Conservation (phyloP, 2,329 filamentous ascomycete species). For the Curvularia spicifera region DNA sequence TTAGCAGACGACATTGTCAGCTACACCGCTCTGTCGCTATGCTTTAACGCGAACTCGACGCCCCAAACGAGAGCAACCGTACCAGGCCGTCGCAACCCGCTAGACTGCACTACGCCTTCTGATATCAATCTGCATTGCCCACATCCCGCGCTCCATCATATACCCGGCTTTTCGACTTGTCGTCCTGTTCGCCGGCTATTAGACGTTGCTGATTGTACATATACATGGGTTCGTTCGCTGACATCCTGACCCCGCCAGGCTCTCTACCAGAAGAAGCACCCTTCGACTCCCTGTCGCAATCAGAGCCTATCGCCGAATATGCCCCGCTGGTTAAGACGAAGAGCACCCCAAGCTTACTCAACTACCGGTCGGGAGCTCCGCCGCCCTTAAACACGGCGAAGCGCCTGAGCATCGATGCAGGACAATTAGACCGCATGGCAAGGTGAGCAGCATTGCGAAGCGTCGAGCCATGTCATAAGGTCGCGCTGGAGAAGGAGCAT, state of each 20-base stretch:
- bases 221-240: slow-evolving; percentile 36
- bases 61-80: slow-evolving; percentile 8
- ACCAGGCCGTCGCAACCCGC: background rate
- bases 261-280: slow-evolving; percentile 43
- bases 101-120: slow-evolving; percentile 2
- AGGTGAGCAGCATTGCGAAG: slow-evolving; percentile 63
- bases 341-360: slow-evolving; percentile 57
- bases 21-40: slow-evolving; percentile 9
- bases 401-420: slow-evolving; percentile 79
- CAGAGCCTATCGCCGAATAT: slow-evolving; percentile 37
- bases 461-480: slow-evolving; percentile 1
- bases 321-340: slow-evolving; percentile 56
- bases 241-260: slow-evolving; percentile 40
- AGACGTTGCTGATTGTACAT: background rate
- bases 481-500: slow-evolving; percentile 11
- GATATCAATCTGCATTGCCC: background rate
- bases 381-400: slow-evolving; percentile 62
- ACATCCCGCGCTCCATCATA: background rate
- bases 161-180: background rate
- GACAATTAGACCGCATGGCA: slow-evolving; percentile 70
- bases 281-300: slow-evolving; percentile 28
- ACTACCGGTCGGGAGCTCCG: slow-evolving; percentile 39
- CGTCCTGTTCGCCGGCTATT: background rate
- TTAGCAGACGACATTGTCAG: slow-evolving; percentile 6
- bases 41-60: slow-evolving; percentile 3